Percentiles rank a stretch among this genome's conserved stretches.
These are phyloP conservation scores for Linum usitatissimum DNA, from an alignment of 345 rosid species.

Conservation along the genomic window DNA sequence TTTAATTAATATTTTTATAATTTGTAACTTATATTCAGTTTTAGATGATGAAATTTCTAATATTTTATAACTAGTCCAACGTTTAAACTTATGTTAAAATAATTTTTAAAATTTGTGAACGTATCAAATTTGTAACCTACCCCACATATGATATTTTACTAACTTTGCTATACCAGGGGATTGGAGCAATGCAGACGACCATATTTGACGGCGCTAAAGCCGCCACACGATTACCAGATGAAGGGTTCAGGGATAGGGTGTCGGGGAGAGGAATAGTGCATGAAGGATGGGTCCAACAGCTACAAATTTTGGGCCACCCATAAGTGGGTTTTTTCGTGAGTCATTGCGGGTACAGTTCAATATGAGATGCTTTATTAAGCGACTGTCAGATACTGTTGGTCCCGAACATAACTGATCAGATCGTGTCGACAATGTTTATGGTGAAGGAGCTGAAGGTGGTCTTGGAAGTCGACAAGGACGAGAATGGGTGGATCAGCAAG, in stretches of 20 bases:
- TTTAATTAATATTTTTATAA: too few species aligned
- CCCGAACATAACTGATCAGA: not conserved
- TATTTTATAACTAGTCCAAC: too few species aligned
- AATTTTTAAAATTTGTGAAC: too few species aligned
- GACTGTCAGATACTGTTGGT: conserved; percentile 7
- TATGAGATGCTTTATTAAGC: conserved; percentile 3
- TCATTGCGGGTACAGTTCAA: conserved; percentile 5
- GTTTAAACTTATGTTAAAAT: too few species aligned
- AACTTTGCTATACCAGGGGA: not conserved
- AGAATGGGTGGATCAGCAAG: conserved; percentile 12
- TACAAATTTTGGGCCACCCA: not conserved
- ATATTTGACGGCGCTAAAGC: not conserved
- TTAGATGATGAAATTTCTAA: too few species aligned
- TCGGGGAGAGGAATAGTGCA: not conserved
- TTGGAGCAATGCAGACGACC: conserved; percentile 1
- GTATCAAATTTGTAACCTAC: too few species aligned
- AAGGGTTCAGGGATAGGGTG: not conserved
- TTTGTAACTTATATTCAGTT: too few species aligned
- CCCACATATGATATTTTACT: too few species aligned
- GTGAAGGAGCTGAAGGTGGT: conserved; percentile 3
- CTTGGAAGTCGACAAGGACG: conserved; percentile 5
- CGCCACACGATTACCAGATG: conserved; percentile 1
- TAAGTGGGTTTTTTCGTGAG: conserved; percentile 2
- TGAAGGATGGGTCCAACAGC: conserved; percentile 7
- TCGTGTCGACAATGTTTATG: conserved; percentile 1